Conservation (phyloP, 2,329 filamentous ascomycete genomes). For the Claviceps maximensis region DNA sequence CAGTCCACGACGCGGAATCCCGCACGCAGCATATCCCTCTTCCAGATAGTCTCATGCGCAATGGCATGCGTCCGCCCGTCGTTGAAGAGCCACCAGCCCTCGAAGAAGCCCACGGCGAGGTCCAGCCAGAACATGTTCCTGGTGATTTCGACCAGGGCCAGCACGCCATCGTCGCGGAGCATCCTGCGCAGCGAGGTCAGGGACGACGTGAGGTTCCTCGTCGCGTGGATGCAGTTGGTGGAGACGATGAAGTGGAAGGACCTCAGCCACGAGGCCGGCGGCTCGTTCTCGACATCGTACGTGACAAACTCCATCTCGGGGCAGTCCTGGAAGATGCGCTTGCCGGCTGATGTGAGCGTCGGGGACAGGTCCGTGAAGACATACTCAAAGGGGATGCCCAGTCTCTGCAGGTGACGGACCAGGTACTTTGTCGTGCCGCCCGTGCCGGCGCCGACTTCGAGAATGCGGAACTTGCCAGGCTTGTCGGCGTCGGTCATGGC, state of each 20-base stretch:
- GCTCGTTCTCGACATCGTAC: constrained; percentile 10
- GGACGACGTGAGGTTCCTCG: constrained; percentile 8
- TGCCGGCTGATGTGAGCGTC: constrained; percentile 7
- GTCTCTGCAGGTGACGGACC: constrained; percentile 18
- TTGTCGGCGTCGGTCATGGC: neutral
- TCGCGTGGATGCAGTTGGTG: constrained; percentile 24
- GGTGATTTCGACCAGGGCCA: constrained; percentile 10
- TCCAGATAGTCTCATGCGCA: constrained; percentile 5
- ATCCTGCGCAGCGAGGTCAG: constrained; percentile 10
- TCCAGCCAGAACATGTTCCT: constrained; percentile 14
- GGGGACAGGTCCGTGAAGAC: constrained; percentile 26
- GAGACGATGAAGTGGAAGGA: constrained; percentile 20
- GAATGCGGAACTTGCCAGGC: neutral
- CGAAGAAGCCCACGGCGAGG: constrained; percentile 19
- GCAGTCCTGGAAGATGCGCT: constrained; percentile 5
- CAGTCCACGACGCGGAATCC: constrained; percentile 11
- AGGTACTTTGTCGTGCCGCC: constrained; percentile 21
- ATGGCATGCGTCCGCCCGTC: constrained; percentile 8
- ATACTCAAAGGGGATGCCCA: constrained; percentile 20
- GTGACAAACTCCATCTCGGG: constrained; percentile 6
- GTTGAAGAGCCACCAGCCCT: constrained; percentile 23
- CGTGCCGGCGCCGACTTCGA: constrained; percentile 15
- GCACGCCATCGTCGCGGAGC: constrained; percentile 8
- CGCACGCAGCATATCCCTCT: constrained; percentile 4
- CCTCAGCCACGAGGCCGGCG: constrained; percentile 6